Base-by-base conservation (phyloP, 352 stramenopile species). In the Thalassiosira exigua region DNA sequence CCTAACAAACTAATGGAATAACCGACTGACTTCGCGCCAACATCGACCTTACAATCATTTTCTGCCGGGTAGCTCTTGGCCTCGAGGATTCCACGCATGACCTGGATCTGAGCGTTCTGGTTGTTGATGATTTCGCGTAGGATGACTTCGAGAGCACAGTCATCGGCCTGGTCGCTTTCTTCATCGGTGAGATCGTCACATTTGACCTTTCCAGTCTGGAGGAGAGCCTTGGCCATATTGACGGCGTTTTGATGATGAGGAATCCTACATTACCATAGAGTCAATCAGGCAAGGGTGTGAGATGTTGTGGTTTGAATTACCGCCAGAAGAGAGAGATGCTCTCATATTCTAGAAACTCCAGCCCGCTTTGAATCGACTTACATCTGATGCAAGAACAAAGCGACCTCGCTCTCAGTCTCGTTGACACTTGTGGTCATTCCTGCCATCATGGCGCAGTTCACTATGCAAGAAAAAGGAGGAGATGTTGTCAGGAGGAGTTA, bases 171-270 rank as follows among this genome's bases (percentile, higher is more conserved):
- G 9, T 69, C 51, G 24, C 48, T 62, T 44, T 85, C 74, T 41
- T 89, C 78, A 36, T 70, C 32, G 11, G 56, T 41, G 21, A 85
- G 57, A 68, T 81, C 67, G 30, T 52, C 26, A 57, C 76, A 77
- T 17, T 76, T 58, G 17, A 89, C 44, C 5, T 79, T 66, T 14
- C 56, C 68, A 19, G 66, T 51, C 42, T 84, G 81, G 1, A 89
- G 36, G 1, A 90, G 44, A 17, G 64, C 48, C 59, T 79, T 79
- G 3, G 87, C 89, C 91, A 95, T 95, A 62, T 95, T 94, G 2
- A 95, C 81, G n/a, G 91, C 91, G 81, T 95, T 95, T 65, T 93
- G 57, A 61, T 95, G 91, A 84, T 95, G 91, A 7, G 91, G 90
- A 46, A 95, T 92, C 91, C 95, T 95, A n/a, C n/a, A n/a, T n/a